phyloP scores from a whole-genome alignment of 1,139 yeast species.

The Taiozyma onychis region DNA sequence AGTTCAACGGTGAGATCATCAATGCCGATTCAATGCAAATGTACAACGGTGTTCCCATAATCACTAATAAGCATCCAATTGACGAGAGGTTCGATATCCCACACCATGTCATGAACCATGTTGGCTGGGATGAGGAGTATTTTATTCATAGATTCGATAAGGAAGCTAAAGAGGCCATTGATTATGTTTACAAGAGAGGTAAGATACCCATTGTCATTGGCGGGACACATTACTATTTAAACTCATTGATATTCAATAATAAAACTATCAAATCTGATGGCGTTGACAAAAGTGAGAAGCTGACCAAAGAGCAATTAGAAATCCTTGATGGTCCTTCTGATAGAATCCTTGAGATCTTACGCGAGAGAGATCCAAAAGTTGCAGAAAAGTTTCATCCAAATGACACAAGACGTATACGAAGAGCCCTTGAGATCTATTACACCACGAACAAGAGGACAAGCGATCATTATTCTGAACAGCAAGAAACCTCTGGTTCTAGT shows the following conservation, averaged over 20 bases:
- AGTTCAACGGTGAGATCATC: conserved; percentile 80
- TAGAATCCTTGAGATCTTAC: conserved; percentile 41
- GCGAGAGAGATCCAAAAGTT: conserved; percentile 59
- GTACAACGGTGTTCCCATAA: conserved; percentile 63
- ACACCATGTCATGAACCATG: conserved; percentile 87
- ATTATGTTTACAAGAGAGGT: conserved; percentile 60
- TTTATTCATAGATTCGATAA: conserved; percentile 72
- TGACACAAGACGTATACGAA: conserved; percentile 67
- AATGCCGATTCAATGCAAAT: conserved; percentile 98
- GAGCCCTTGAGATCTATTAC: conserved; percentile 78
- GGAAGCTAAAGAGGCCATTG: conserved; percentile 55
- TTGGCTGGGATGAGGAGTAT: conserved; percentile 76
- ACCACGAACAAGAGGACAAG: conserved; percentile 67
- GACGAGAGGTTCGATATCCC: conserved; percentile 65
- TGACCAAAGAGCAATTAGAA: conserved; percentile 36
- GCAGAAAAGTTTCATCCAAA: conserved; percentile 88
- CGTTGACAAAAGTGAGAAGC: conserved; percentile 19
- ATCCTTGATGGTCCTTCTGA: conserved; percentile 53
- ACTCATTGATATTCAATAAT: conserved; percentile 66
- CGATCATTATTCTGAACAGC: conserved; percentile 61
- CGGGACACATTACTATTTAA: conserved; percentile 92
- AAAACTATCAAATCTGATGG: conserved; percentile 37
- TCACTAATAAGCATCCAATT: conserved; percentile 89
- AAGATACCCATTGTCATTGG: conserved; percentile 89
- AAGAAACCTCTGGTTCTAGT: conserved; percentile 37